A percentile compares a stretch with the other conserved stretches of the same genome.
phyloP scores from a whole-genome alignment of 805 yeast genomes.

The Yarrowia osloensis region DNA sequence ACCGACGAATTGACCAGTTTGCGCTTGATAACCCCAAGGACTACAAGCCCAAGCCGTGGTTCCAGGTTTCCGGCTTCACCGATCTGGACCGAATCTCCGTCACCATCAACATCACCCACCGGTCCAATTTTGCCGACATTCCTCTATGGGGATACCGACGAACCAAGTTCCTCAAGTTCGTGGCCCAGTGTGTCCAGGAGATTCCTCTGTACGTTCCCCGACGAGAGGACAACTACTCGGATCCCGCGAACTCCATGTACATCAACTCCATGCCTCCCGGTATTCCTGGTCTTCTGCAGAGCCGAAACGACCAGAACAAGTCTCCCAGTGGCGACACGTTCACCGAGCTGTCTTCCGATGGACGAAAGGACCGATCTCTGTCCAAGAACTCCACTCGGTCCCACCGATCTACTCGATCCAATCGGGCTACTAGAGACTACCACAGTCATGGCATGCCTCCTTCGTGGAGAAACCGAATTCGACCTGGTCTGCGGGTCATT shows the following conservation, averaged over 20 bases:
- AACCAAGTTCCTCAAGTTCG: constrained; percentile 39
- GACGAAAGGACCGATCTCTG: constrained; percentile 1
- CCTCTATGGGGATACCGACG: constrained; percentile 40
- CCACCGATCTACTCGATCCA: neutral
- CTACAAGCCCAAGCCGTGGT: constrained; percentile 41
- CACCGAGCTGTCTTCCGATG: neutral
- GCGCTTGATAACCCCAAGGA: constrained; percentile 43
- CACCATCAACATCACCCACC: constrained; percentile 38
- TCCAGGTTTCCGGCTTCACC: constrained; percentile 42
- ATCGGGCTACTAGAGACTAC: neutral
- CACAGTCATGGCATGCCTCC: neutral
- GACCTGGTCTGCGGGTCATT: constrained; percentile 27
- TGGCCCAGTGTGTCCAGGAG: constrained; percentile 41
- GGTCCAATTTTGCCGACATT: constrained; percentile 43
- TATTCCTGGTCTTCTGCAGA: constrained; percentile 8
- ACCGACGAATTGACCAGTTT: constrained; percentile 39
- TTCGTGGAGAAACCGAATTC: constrained; percentile 23
- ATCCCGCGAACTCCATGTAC: constrained; percentile 43
- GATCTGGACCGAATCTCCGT: constrained; percentile 43
- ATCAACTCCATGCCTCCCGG: constrained; percentile 9
- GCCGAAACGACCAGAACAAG: constrained; percentile 1
- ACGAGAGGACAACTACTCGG: constrained; percentile 41
- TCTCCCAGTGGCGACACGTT: constrained; percentile 19
- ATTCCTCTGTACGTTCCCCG: constrained; percentile 44
- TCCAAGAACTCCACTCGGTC: neutral